These are phyloP conservation scores for Physcomitrellopsis africana DNA, from an alignment of 225 moss, liverwort and hornwort genomes.

Conservation along the genomic window DNA sequence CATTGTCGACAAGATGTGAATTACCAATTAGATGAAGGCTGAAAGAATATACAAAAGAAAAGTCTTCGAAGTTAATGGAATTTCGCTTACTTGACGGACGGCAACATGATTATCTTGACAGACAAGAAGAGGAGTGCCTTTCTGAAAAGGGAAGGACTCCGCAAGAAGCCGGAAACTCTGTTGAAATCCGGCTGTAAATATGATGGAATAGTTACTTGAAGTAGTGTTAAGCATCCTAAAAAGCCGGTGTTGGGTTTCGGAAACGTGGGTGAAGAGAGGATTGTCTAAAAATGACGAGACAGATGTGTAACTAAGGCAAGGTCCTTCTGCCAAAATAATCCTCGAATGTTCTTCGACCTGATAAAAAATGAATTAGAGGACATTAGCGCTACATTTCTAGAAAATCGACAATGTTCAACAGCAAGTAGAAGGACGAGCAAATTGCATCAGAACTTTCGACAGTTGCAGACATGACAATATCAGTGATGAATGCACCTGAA, in stretches of 20 bases:
- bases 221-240: conserved; percentile 75
- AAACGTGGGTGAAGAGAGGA: conserved; percentile 52
- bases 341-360: conserved; percentile 83
- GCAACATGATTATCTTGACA: conserved; percentile 87
- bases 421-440: too few relatives aligned
- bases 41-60: not conserved
- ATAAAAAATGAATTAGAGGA: not conserved
- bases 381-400: conserved; percentile 3
- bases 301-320: conserved; percentile 53
- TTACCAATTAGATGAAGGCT: too few relatives aligned
- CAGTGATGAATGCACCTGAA: conserved; percentile 52
- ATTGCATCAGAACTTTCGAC: not conserved
- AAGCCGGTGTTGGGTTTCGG: conserved; percentile 67
- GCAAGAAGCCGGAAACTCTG: conserved; percentile 62
- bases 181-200: conserved; percentile 79
- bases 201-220: conserved; percentile 56
- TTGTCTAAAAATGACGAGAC: conserved; percentile 34
- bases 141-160: conserved; percentile 73
- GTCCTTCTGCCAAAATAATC: conserved; percentile 72
- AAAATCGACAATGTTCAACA: not conserved
- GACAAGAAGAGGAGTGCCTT: conserved; percentile 65
- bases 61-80: not conserved
- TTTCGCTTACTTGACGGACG: conserved; percentile 43
- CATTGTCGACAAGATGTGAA: not conserved
- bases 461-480: not conserved